Conservation (phyloP, 2,329 filamentous ascomycete species). For the Nemania sp. region DNA sequence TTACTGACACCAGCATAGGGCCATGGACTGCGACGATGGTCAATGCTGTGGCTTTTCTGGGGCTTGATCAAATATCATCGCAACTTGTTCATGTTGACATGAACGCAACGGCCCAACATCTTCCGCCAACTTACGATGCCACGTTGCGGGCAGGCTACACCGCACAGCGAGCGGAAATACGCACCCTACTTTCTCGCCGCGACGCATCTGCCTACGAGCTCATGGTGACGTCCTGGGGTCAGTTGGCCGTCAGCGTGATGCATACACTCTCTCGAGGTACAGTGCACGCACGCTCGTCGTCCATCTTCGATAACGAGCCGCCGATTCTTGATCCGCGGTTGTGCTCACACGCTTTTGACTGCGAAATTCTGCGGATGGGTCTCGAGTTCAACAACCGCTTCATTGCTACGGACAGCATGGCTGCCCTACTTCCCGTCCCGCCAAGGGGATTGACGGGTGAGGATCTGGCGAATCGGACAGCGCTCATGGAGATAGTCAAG, state of each 20-base stretch:
- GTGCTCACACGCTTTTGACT: slow-evolving; percentile 50
- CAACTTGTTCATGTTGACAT: slow-evolving; percentile 24
- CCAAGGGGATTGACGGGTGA: slow-evolving; percentile 28
- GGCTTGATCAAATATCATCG: slow-evolving; percentile 30
- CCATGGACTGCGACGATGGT: slow-evolving; percentile 40
- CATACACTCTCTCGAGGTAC: slow-evolving; percentile 52
- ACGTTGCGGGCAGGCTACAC: slow-evolving; percentile 35
- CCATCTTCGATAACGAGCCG: slow-evolving; percentile 42
- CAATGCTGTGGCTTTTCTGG: slow-evolving; percentile 37
- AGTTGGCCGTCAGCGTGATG: slow-evolving; percentile 42
- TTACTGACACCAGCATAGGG: slow-evolving; percentile 27
- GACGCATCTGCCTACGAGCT: slow-evolving; percentile 37
- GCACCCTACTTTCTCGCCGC: slow-evolving; percentile 31
- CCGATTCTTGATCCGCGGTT: slow-evolving; percentile 50
- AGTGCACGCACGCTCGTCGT: slow-evolving; percentile 45
- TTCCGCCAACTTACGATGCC: slow-evolving; percentile 33
- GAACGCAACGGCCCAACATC: slow-evolving; percentile 19
- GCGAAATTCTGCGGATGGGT: slow-evolving; percentile 35
- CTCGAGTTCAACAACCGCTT: slow-evolving; percentile 37
- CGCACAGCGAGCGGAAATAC: slow-evolving; percentile 31
- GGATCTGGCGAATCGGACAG: slow-evolving; percentile 34
- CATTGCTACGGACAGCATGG: slow-evolving; percentile 35
- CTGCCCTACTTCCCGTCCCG: slow-evolving; percentile 31
- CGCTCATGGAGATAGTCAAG: slow-evolving; percentile 31
- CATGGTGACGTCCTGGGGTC: slow-evolving; percentile 41